Base-by-base conservation (phyloP, 192 early-diverging fungal genomes). In the Backusella australiensis region DNA sequence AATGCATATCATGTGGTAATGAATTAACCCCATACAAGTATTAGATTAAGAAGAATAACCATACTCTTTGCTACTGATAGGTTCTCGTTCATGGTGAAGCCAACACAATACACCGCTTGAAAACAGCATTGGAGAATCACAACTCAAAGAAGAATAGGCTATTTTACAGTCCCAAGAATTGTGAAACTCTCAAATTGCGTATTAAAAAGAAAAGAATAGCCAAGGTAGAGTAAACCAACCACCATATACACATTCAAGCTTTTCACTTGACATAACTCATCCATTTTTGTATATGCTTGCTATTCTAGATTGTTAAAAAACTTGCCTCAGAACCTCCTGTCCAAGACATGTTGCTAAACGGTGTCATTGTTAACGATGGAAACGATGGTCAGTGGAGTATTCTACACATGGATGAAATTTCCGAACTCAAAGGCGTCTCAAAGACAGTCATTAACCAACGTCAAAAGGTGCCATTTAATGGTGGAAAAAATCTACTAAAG, bases 131-230 rank as follows among this genome's bases (percentile, higher is more conserved):
- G 46, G 87, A 92, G 71, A 94, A 91, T 82, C 90, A 89, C 78
- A 97, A 94, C 79, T 85, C 86, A 15, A 94, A 96, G 65, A 88
- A 93, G 44, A 89, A 90, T 29, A 85, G 96, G 49, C 84, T 93
- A 69, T 93, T 99, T 52, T 92, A 93, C 75, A 93, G 96, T 1
- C 98, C 98, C 9, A 88, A 87, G 72, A 97, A 98, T 82, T 93
- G 91, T 65, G 93, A 96, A 72, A 88, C 93, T 0, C 92, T 99
- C 21, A 92, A 91, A 74, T 86, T 99, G 41, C 90, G 94, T 77
- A 99, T 99, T 80, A 86, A 92, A 67, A 97, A 96, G 72, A 96
- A 99, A 81, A 98, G 98, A 82, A 87, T 93, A 74, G 96, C 97
- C 23, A 96, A 94, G 81, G 94, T 93, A 71, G 71, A 81, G 15